phyloP scores from a whole-genome alignment of 2,329 filamentous ascomycete genomes.

The Cladosporium velox region DNA sequence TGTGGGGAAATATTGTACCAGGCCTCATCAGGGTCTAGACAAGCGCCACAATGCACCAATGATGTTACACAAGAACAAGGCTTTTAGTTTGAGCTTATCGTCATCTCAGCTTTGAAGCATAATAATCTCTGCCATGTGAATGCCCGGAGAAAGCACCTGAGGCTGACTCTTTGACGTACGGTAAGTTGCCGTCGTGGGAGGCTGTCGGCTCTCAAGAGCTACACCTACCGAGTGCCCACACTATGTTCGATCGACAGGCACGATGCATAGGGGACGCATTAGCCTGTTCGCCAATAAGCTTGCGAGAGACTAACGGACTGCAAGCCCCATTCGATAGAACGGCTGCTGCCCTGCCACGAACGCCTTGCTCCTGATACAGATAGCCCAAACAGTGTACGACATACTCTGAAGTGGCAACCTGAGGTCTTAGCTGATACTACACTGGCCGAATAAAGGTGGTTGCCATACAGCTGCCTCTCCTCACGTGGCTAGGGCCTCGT shows the following conservation, averaged over 20 bases:
- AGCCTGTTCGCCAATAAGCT: background rate
- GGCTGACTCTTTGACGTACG: background rate
- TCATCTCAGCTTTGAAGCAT: background rate
- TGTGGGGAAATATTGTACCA: conserved; percentile 4
- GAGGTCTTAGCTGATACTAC: background rate
- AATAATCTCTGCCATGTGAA: background rate
- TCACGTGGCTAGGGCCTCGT: background rate
- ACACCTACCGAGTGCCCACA: background rate
- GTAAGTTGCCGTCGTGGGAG: background rate
- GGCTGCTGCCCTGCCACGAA: background rate
- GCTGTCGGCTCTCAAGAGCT: background rate
- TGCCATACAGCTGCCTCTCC: background rate
- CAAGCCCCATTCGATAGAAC: conserved; percentile 5
- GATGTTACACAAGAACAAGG: background rate
- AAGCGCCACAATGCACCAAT: conserved; percentile 2
- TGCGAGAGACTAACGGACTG: background rate
- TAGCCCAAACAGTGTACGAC: background rate
- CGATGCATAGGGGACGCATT: background rate
- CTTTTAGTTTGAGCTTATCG: conserved; percentile 1
- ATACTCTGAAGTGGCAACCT: background rate
- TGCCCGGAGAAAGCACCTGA: background rate
- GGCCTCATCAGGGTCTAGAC: conserved; percentile 1
- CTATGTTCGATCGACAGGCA: background rate
- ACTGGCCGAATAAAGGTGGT: no score
- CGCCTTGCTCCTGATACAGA: background rate